Evolutionary conservation across 352 stramenopile genomes (phyloP), one percentile per base, ranked within the genome.

Genomic region (Phytophthora syringae): DNA sequence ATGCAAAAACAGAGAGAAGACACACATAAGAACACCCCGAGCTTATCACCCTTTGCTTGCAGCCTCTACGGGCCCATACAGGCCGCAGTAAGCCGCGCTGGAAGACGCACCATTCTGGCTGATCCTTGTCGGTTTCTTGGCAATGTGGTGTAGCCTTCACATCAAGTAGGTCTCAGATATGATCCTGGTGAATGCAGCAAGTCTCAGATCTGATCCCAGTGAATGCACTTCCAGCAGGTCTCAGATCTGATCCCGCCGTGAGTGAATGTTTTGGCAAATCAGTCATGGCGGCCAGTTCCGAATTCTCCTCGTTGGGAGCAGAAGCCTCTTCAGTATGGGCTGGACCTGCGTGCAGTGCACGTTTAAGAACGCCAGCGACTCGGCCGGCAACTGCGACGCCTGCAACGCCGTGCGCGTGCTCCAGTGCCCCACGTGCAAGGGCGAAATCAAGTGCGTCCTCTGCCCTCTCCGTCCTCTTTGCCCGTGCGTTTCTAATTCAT

Each of bases 261-360:
- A 52, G 44, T 32, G 27, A 32, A 32, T 5, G 40, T 43, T 52
- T 5, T n/a, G 7, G 7, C 13, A 45, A 37, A 57, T 66, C 48
- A 60, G 40, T 15, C 47, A 40, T 32, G 27, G 27, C 27, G 27
- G 7, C 25, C 58, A 73, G 32, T 69, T 39, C 42, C 18, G 9
- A 61, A 73, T 70, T 70, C n/a, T 47, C 48, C 48, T 54, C 34
- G 28, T 52, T 15, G 36, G 16, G 21, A 62, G 53, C 51, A 64
- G 32, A 71, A 44, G 9, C 30, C 11, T 47, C 18, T 18, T 37
- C 10, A 20, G 1, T 21, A 79, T 79, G 72, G 55, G 49, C 16
- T 86, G 78, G 78, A 76, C 55, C 22, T 86, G 78, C 20, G 45
- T 52, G 16, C 53, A 76, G 16, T 89, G 80, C 56, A 85, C 76